Evolutionary conservation across 139 green algal genomes (phyloP), one percentile per base, ranked within the genome.

Genomic region (Trebouxia sp.): DNA sequence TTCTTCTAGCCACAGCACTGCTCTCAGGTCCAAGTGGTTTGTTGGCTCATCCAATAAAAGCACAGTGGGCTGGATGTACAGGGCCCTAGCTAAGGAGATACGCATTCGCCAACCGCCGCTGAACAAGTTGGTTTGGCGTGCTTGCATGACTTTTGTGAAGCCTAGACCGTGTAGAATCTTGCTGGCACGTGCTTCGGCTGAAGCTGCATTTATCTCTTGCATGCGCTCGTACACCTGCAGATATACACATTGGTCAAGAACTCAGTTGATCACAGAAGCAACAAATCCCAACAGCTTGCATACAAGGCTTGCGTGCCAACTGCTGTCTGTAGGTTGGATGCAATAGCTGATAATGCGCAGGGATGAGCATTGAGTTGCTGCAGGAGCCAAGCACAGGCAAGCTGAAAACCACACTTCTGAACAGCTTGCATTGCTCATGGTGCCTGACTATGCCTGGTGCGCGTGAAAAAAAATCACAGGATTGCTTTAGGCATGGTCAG

Each of bases 1-100:
- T 47, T 79, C 80, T 45, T 97, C 93, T 43, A 97, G 85, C 93
- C 93, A 97, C 67, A 97, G 84, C 37, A 94, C 93, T 14, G 95
- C 95, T 37, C 95, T 80, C 80, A 99, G 89, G 88, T 99, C 97
- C 81, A 99, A 85, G 78, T 99, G 97, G 88, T 99, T 99, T 50
- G 97, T 99, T 30, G 97, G 97, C 90, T 99, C 97, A 80, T 99
- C 97, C 74, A 99, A 92, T 83, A 99, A 89, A 83, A 99, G 90
- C 81, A 99, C 89, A 24, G 97, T 99, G 76, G 97, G 97, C 85
- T 98, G 91, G 76, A 99, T 97, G 90, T 97, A 99, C 39, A 99
- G 92, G 1, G 97, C 97, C 24, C 97, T 89, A n/a, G 97, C 97
- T n/a, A 99, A 90, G 35, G 90, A 96, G 62, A 99, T 99, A 82